These are phyloP conservation scores for Torrubiella hemipterigena DNA, from an alignment of 2,329 filamentous ascomycete species.

Conservation along the genomic window DNA sequence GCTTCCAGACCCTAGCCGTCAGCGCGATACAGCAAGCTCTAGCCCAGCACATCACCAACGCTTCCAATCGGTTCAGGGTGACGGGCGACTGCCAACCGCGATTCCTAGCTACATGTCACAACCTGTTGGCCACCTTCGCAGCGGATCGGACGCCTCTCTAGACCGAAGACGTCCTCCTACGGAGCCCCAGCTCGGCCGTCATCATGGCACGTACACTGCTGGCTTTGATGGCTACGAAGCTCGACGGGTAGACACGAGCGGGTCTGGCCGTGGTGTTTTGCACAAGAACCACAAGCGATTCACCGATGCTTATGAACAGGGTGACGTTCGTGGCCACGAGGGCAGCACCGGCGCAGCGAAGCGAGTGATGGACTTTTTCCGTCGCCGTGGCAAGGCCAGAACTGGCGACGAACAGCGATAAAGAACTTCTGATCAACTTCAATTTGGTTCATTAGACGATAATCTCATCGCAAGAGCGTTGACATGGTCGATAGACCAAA, in stretches of 20 bases:
- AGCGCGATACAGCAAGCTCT: constrained; percentile 18
- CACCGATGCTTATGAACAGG: constrained; percentile 76
- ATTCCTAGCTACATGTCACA: constrained; percentile 34
- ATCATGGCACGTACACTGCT: constrained; percentile 28
- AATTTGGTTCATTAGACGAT: no score
- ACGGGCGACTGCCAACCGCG: constrained; percentile 26
- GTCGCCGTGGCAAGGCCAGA: constrained; percentile 69
- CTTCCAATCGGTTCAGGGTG: constrained; percentile 26
- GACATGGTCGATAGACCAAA: no score
- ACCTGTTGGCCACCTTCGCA: constrained; percentile 32
- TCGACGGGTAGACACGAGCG: constrained; percentile 22
- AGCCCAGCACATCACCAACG: constrained; percentile 29
- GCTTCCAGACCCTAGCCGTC: constrained; percentile 22
- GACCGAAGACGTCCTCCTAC: constrained; percentile 32
- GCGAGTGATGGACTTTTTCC: constrained; percentile 97
- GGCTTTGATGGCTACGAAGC: constrained; percentile 30
- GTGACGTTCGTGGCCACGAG: constrained; percentile 51
- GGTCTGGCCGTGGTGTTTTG: constrained; percentile 40
- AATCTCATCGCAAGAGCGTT: no score
- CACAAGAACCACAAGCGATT: constrained; percentile 86
- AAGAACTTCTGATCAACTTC: no score
- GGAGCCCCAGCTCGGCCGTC: constrained; percentile 26
- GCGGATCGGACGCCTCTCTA: constrained; percentile 41
- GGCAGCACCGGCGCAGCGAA: constrained; percentile 81
- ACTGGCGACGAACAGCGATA: constrained; percentile 42